These are phyloP conservation scores for Fusarium sp. DNA, from an alignment of 2,329 filamentous ascomycete genomes.

Conservation along the genomic window DNA sequence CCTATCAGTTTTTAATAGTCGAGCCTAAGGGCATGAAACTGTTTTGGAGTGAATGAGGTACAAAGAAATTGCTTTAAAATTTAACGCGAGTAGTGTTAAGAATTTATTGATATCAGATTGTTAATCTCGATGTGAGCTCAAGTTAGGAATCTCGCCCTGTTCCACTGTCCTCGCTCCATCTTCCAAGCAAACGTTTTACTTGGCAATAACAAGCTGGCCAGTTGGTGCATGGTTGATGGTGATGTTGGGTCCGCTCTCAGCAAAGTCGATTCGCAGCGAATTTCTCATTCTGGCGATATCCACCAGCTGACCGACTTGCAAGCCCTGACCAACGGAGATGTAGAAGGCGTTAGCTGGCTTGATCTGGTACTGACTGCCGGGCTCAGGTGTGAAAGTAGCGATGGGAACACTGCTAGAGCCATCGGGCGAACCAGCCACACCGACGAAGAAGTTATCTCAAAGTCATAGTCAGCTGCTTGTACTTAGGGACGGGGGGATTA, in stretches of 20 bases:
- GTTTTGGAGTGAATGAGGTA: accelerated
- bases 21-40: accelerated
- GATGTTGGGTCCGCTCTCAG: neutral
- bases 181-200: accelerated
- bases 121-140: neutral
- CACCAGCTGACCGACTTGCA: neutral
- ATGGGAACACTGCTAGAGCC: neutral
- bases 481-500: too few relatives aligned
- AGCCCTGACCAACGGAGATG: neutral
- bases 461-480: neutral
- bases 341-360: neutral
- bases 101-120: neutral
- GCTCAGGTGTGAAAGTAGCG: neutral
- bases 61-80: accelerated
- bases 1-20: accelerated
- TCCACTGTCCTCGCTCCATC: neutral
- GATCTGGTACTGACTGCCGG: neutral
- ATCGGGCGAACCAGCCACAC: neutral
- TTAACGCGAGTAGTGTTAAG: neutral
- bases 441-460: neutral
- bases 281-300: neutral
- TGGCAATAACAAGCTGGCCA: neutral
- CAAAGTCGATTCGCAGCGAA: neutral
- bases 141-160: accelerated
- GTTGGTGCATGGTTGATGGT: neutral